Percentiles rank a stretch among this genome's conserved stretches.
Conservation (phyloP, 352 stramenopile genomes). For the Globisporangium ultimum region DNA sequence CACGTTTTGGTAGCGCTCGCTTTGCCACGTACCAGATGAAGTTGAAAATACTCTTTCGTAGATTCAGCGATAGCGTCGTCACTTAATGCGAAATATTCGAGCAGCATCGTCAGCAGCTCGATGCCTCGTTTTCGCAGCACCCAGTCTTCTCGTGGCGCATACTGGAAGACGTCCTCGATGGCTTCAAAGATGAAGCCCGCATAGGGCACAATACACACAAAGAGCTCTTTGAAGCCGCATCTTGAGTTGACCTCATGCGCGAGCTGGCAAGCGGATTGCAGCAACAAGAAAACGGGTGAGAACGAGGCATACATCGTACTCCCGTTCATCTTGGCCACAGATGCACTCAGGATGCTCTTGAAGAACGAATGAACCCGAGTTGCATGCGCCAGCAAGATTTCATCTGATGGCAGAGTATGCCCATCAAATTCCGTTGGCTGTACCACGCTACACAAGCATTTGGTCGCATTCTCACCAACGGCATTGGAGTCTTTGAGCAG, state of each 20-base stretch:
- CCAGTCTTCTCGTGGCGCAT: constrained; percentile 48
- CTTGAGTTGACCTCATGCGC: constrained; percentile 26
- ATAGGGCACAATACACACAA: constrained; percentile 31
- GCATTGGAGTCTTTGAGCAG: constrained; percentile 42
- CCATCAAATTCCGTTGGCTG: constrained; percentile 56
- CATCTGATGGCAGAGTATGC: constrained; percentile 22
- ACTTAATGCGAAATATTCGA: constrained; percentile 40
- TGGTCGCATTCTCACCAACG: constrained; percentile 42
- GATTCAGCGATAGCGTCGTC: constrained; percentile 16
- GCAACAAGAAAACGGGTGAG: constrained; percentile 40
- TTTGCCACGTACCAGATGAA: constrained; percentile 24
- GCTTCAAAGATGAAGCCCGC: constrained; percentile 45
- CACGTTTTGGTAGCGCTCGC: no score
- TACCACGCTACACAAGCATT: constrained; percentile 44
- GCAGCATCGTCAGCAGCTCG: constrained; percentile 43
- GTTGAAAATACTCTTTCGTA: constrained; percentile 25
- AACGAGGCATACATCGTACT: constrained; percentile 44
- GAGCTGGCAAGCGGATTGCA: constrained; percentile 34
- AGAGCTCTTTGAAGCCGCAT: constrained; percentile 19
- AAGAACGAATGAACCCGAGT: constrained; percentile 35
- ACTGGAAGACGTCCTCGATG: constrained; percentile 58
- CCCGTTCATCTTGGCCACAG: constrained; percentile 40
- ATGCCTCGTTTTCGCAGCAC: constrained; percentile 46
- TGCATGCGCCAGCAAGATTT: constrained; percentile 26
- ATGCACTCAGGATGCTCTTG: constrained; percentile 26